A percentile compares a stretch with the other conserved stretches of the same genome.
Evolutionary conservation across 2,329 filamentous ascomycete genomes (phyloP).

Genomic region (Cladorrhinum sp.): DNA sequence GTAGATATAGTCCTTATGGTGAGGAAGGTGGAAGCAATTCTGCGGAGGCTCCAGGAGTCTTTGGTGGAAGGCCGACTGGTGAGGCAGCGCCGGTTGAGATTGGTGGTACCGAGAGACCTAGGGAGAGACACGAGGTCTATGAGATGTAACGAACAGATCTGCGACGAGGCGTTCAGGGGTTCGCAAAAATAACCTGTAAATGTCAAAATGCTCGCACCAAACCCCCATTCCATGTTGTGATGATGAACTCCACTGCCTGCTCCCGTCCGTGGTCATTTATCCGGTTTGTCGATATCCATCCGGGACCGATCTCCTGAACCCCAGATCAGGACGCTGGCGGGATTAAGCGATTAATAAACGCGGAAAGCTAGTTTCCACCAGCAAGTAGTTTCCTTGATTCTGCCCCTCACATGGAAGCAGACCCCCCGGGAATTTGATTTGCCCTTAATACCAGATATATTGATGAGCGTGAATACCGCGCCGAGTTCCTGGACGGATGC

Average conservation of each 20-base stretch:
- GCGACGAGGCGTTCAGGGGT: neutral
- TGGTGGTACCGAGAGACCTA: neutral
- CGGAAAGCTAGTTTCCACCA: slow-evolving; percentile 1
- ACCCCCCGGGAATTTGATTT: neutral
- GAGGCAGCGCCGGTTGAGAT: neutral
- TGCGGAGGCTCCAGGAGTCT: neutral
- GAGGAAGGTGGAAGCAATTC: neutral
- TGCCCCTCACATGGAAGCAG: neutral
- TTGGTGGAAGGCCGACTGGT: neutral
- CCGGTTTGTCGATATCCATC: neutral
- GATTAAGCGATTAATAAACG: neutral
- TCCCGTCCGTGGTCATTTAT: neutral
- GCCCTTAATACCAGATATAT: neutral
- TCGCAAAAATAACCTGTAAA: neutral
- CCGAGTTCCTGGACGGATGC: neutral
- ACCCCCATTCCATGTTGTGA: neutral
- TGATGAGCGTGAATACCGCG: neutral
- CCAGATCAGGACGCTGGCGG: neutral
- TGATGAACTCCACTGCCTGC: too few species aligned
- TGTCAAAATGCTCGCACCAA: neutral
- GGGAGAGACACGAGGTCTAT: neutral
- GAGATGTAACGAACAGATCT: neutral
- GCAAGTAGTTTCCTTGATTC: neutral
- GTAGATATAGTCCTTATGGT: neutral
- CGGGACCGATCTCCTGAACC: neutral